Base-by-base conservation (phyloP, 805 yeast species). In the Gaillardinia entomophila region DNA sequence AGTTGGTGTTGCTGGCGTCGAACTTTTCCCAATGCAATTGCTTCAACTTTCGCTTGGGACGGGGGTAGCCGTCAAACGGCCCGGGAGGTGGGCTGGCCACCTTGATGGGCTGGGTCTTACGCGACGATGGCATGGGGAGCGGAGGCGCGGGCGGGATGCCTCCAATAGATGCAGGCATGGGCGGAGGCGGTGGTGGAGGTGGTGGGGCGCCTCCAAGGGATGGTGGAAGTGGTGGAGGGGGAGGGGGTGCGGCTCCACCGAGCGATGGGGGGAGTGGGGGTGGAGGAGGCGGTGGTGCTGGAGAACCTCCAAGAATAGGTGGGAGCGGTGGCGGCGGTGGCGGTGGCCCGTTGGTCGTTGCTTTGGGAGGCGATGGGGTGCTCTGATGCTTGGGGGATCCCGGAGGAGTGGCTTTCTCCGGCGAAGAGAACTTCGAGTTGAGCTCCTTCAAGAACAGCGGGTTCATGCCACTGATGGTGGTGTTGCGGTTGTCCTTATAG, bases 21-120 rank as follows among this genome's bases (percentile, higher is more conserved):
- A 83, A 60, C 48, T 77, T 82, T 41, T 83, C 92, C 94, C 92
- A 83, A 46, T 83, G 94, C 40, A 83, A 72, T 47, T 83, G 94
- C 49, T 82, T 83, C 60, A 83, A 58, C 53, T 76, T 79, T 39
- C 66, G 68, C 52, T 68, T 68, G 13, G 79, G 77, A 42, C 76
- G 60, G 17, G 83, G 84, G 38, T 71, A 70, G 31, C 60, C 60
- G 26, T 73, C 80, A 25, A 55, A 54, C 18, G 56, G 55, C 15
- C 52, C 36, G 12, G 51, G 48, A 14, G 35, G 32, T 3, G 51
- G 65, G 22, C 10, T 6, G 10, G 6, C 22, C 22, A 19, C 6
- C 22, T 19, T 19, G 8, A 19, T 10, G 10, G 22, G 22, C 16
- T 23, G 28, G 10, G 22, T 10, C 22, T 19, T 19, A 10, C 22